Evolutionary conservation across 1,284 basidiomycete species (phyloP).

Genomic region (Moesziomyces parantarcticus): DNA sequence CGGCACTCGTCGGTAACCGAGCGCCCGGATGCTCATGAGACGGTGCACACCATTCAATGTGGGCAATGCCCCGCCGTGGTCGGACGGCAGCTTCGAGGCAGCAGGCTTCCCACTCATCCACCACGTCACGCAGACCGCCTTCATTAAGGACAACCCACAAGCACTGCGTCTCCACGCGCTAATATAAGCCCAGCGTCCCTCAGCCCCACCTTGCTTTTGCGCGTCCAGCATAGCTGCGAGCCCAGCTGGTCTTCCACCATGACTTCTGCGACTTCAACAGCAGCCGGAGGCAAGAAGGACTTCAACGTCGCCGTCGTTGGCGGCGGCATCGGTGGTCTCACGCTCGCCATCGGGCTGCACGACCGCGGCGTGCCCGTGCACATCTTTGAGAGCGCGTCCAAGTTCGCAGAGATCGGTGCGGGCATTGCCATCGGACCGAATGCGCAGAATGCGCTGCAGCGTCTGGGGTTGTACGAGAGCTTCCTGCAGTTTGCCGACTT

Average conservation of each 20-base stretch:
- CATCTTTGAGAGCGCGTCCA: constrained; percentile 44
- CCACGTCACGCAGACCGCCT: no score
- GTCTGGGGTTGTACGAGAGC: constrained; percentile 31
- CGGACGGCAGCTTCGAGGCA: no score
- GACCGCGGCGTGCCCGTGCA: constrained; percentile 22
- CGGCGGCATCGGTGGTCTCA: constrained; percentile 53
- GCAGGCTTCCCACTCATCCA: no score
- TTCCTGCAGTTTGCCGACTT: constrained; percentile 45
- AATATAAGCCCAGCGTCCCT: neutral
- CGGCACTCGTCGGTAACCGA: neutral
- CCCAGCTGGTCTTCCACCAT: neutral
- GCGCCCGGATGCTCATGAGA: neutral
- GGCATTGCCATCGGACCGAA: constrained; percentile 39
- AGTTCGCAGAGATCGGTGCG: constrained; percentile 48
- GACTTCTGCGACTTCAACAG: constrained; percentile 2
- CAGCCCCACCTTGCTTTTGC: neutral
- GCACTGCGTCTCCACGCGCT: neutral
- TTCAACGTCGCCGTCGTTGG: constrained; percentile 47
- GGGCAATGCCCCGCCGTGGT: no score
- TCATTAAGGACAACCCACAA: no score
- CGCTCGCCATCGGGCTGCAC: constrained; percentile 40
- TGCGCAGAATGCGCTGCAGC: constrained; percentile 29
- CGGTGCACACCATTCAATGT: no score
- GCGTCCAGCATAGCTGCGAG: no score
- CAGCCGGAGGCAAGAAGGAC: constrained; percentile 20